Conservation (phyloP, 148 eudicot genomes). For the Nepenthes mirabilis region DNA sequence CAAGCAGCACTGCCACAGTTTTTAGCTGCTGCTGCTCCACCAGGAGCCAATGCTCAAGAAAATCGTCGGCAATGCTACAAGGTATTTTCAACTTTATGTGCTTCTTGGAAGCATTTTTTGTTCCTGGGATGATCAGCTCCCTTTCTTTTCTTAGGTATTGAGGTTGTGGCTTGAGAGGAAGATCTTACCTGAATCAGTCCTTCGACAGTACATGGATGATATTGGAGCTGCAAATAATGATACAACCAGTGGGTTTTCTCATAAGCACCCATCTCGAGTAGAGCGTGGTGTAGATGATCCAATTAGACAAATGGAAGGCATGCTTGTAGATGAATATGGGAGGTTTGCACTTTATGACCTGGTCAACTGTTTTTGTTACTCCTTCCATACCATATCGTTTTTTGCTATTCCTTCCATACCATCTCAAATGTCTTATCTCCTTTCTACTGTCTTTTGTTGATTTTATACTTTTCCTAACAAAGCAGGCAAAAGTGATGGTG, state of each 20-base stretch:
- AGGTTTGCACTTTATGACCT: conserved; percentile 35
- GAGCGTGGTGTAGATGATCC: conserved; percentile 93
- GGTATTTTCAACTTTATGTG: conserved; percentile 28
- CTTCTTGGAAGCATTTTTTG: conserved; percentile 1
- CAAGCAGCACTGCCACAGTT: conserved; percentile 81
- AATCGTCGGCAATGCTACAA: conserved; percentile 86
- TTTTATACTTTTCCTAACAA: no score
- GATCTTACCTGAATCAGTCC: conserved; percentile 73
- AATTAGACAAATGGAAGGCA: conserved; percentile 93
- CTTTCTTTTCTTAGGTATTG: conserved; percentile 37
- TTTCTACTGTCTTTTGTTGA: no score
- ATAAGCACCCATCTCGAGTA: conserved; percentile 72
- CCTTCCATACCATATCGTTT: neutral
- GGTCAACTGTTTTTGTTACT: neutral
- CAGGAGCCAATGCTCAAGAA: conserved; percentile 66
- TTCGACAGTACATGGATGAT: conserved; percentile 61
- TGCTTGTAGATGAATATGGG: conserved; percentile 88
- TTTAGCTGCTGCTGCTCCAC: conserved; percentile 85
- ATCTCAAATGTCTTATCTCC: no score
- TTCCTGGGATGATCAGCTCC: neutral
- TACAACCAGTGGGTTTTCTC: conserved; percentile 28
- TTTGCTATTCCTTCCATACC: neutral
- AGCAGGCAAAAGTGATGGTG: no score
- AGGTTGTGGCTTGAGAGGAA: conserved; percentile 93
- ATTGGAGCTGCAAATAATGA: conserved; percentile 55